Evolutionary conservation across 2,329 filamentous ascomycete genomes (phyloP), one percentile per base, ranked within the genome.

Genomic region (Claviceps quebecensis): DNA sequence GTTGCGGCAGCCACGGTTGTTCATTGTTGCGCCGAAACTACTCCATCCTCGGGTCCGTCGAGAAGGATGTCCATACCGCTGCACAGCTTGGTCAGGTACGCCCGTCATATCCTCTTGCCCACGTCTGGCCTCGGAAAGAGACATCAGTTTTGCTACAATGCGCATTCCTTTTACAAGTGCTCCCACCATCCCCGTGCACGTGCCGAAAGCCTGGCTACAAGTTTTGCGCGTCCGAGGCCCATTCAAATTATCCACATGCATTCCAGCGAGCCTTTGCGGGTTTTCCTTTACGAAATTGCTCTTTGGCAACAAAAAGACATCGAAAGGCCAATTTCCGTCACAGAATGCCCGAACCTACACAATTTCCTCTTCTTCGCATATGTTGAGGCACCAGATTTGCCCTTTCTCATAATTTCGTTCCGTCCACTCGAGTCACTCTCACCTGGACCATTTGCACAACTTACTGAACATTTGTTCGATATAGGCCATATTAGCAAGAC

Each of bases 81-180:
- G 93, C 89, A 47, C 78, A 85, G 64, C 77, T 96, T 60, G 93
- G 93, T 57, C 87, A 96, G 86, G 91, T 96, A 84, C 65, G 87
- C 45, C 34, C 29, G 16, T 43, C 26, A 26, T 19, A 37, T 40
- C 23, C 19, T 19, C 6, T 34, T 19, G 26, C 19, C 38, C 8
- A 29, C 22, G 17, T 39, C 16, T 26, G 36, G 19, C 36, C 19
- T 37, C 9, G 4, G n/a, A 29, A 14, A 23, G 34, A 14, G 16
- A 47, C 14, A 23, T 17, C 34, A 26, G 1, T 23, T 26, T 38
- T n/a, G 34, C 34, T 38, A 14, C 6, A 16, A 39, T 23, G 8
- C 38, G 16, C 36, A 23, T 9, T 19, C 14, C 34, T 38, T 39
- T 22, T 8, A 9, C 13, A 9, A 26, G 34, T 6, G 17, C 26